Evolutionary conservation across 768 basidiomycete species (phyloP).

Genomic region (Psilocybe cubensis): DNA sequence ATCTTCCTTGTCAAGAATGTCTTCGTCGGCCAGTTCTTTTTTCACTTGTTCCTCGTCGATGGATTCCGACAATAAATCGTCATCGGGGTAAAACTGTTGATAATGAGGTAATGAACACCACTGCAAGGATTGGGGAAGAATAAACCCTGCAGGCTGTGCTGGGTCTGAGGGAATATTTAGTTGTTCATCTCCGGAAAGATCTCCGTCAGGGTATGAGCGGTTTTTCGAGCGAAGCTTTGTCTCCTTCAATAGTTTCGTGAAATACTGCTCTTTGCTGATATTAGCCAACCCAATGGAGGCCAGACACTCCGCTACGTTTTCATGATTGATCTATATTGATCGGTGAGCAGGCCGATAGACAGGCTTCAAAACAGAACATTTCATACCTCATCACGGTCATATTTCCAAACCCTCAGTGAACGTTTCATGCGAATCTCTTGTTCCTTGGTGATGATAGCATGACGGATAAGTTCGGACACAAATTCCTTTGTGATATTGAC

Average conservation of each 20-base stretch:
- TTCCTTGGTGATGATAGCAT: slow-evolving; percentile 57
- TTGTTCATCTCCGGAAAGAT: not conserved
- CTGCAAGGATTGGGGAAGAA: slow-evolving; percentile 15
- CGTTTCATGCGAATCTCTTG: slow-evolving; percentile 61
- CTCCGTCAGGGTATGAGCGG: not conserved
- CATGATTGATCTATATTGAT: slow-evolving; percentile 39
- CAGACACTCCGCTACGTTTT: slow-evolving; percentile 52
- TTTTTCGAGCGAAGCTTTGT: not conserved
- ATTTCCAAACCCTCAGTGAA: slow-evolving; percentile 63
- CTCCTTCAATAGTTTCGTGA: slow-evolving; percentile 22
- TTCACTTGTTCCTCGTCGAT: slow-evolving; percentile 40
- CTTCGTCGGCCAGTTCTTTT: slow-evolving; percentile 21
- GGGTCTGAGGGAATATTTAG: not conserved
- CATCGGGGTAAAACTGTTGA: not conserved
- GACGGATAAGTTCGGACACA: slow-evolving; percentile 51
- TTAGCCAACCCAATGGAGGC: slow-evolving; percentile 46
- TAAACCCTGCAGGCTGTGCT: slow-evolving; percentile 7
- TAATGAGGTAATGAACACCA: slow-evolving; percentile 17
- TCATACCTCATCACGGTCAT: slow-evolving; percentile 44
- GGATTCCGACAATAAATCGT: slow-evolving; percentile 18
- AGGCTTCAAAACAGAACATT: not conserved
- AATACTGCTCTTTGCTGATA: slow-evolving; percentile 42
- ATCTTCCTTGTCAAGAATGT: slow-evolving; percentile 21
- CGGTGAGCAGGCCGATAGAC: slow-evolving; percentile 2
- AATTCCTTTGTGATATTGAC: slow-evolving; percentile 52